Evolutionary conservation across 176 grass and related monocot genomes (phyloP).

Genomic region (Triticum timopheevii): DNA sequence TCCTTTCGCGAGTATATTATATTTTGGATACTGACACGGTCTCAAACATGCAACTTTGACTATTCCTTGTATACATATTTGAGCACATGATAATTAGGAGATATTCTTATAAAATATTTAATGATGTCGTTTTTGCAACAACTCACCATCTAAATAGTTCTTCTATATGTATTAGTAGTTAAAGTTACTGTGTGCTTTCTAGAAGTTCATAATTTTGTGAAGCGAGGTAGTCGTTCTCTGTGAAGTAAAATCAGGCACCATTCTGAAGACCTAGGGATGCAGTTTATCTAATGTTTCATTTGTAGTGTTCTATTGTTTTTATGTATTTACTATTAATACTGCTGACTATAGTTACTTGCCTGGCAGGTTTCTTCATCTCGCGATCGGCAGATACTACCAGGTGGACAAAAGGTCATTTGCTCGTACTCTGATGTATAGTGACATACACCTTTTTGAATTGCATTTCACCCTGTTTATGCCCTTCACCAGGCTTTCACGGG

Average conservation of each 20-base stretch:
- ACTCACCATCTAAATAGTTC: neutral
- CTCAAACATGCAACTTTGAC: neutral
- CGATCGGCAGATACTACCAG: conserved; percentile 36
- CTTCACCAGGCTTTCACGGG: conserved; percentile 65
- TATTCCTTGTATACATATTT: neutral
- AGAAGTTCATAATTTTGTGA: neutral
- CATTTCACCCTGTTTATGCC: conserved; percentile 3
- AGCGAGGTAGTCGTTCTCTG: neutral
- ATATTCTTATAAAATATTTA: neutral
- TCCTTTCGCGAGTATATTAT: neutral
- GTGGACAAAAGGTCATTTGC: conserved; percentile 44
- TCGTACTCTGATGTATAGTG: conserved; percentile 8
- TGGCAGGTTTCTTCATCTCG: conserved; percentile 44
- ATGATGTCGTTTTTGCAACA: neutral
- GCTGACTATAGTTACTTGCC: conserved; percentile 15
- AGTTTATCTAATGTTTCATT: conserved; percentile 1
- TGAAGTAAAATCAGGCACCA: neutral
- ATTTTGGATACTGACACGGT: neutral
- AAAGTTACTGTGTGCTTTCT: neutral
- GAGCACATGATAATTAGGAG: neutral
- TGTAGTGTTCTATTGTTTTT: neutral
- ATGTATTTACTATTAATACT: neutral
- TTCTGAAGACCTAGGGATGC: neutral
- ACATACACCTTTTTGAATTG: neutral
- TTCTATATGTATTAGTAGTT: neutral